Conservation (phyloP, 2,329 filamentous ascomycete species). For the Ascochyta koolunga region DNA sequence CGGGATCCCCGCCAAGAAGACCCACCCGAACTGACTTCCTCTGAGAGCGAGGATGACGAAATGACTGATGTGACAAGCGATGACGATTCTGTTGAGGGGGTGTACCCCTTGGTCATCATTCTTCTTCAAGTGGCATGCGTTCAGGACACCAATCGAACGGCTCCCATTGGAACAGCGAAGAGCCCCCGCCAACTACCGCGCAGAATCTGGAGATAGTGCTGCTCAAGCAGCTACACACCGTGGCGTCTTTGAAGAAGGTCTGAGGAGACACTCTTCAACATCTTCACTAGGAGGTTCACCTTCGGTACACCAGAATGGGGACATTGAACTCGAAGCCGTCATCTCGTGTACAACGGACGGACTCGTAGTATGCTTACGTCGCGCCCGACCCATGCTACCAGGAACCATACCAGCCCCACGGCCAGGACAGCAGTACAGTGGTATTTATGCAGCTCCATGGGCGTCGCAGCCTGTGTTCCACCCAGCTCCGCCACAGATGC, state of each 20-base stretch:
- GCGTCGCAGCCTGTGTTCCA: conserved; percentile 67
- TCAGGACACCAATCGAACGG: conserved; percentile 19
- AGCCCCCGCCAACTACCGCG: conserved; percentile 37
- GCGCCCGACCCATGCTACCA: conserved; percentile 73
- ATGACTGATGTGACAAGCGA: conserved; percentile 58
- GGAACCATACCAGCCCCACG: conserved; percentile 29
- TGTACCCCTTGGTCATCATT: conserved; percentile 14
- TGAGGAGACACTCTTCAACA: conserved; percentile 31
- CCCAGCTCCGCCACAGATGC: conserved; percentile 48
- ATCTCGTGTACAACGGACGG: conserved; percentile 90
- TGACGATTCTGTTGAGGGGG: conserved; percentile 57
- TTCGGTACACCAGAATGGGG: conserved; percentile 40
- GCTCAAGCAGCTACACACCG: conserved; percentile 46
- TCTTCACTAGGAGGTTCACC: conserved; percentile 36
- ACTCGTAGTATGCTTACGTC: conserved; percentile 78
- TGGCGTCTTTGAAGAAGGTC: conserved; percentile 34
- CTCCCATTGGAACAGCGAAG: conserved; percentile 24
- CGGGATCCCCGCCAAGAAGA: conserved; percentile 70
- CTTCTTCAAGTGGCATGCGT: conserved; percentile 7
- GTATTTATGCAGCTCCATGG: conserved; percentile 82
- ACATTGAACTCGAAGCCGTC: conserved; percentile 83
- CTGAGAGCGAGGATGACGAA: conserved; percentile 57
- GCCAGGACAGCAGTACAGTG: conserved; percentile 46
- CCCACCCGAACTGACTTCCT: conserved; percentile 39
- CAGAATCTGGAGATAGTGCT: conserved; percentile 56